Evolutionary conservation across 208 protist species (phyloP).

Genomic region (Crithidia thermophila): DNA sequence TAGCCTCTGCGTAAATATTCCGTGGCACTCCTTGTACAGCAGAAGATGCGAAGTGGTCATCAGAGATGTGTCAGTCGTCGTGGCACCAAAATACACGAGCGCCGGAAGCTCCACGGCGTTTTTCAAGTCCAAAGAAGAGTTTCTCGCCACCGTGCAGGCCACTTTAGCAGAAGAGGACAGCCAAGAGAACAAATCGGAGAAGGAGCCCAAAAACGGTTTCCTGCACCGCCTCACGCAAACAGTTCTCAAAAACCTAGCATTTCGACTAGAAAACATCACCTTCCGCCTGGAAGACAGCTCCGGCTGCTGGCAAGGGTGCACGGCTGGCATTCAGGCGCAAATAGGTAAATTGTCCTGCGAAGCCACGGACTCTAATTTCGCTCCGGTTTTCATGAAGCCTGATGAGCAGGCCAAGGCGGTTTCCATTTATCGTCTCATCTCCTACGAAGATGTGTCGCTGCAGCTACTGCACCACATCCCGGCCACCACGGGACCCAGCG

Average conservation of each 20-base stretch:
- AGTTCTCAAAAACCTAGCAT: constrained; percentile 62
- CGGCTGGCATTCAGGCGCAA: constrained; percentile 17
- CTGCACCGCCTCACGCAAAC: constrained; percentile 56
- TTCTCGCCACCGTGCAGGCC: constrained; percentile 3
- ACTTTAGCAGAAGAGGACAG: constrained; percentile 16
- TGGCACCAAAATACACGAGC: constrained; percentile 26
- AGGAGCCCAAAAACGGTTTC: constrained; percentile 33
- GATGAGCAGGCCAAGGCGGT: constrained; percentile 3
- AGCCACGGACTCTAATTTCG: constrained; percentile 37
- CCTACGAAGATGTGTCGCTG: constrained; percentile 27
- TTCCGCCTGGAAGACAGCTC: constrained; percentile 50
- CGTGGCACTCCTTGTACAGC: constrained; percentile 63
- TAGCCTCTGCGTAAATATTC: constrained; percentile 54
- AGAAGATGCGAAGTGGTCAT: constrained; percentile 55
- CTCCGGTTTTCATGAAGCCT: constrained; percentile 25
- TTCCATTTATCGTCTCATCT: constrained; percentile 29
- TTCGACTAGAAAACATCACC: constrained; percentile 50
- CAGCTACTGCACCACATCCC: constrained; percentile 14
- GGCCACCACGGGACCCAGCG: neutral
- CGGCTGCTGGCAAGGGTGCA: constrained; percentile 33
- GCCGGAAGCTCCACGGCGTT: constrained; percentile 2
- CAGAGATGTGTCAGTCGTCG: constrained; percentile 43
- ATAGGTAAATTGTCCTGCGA: constrained; percentile 39
- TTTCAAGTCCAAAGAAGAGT: constrained; percentile 30
- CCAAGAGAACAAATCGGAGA: constrained; percentile 22